These are phyloP conservation scores for Ascodesmis nigricans DNA, from an alignment of 495 filamentous ascomycete genomes.

Conservation along the genomic window DNA sequence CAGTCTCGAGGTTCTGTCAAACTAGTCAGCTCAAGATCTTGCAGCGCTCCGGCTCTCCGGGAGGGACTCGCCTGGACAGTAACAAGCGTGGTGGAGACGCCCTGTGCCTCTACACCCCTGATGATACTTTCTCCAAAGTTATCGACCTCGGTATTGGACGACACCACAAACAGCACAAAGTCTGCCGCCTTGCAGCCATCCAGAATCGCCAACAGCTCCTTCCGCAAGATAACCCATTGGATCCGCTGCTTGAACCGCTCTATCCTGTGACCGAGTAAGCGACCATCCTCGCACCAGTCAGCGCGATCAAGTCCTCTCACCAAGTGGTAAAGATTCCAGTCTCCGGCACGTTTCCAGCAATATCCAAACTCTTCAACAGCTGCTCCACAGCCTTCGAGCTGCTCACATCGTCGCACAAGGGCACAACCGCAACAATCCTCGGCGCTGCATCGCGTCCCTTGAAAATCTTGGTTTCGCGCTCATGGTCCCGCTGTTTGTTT, in stretches of 20 bases:
- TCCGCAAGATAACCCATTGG: slow-evolving; percentile 50
- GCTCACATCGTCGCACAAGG: slow-evolving; percentile 52
- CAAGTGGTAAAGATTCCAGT: slow-evolving; percentile 36
- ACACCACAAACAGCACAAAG: slow-evolving; percentile 67
- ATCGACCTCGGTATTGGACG: slow-evolving; percentile 61
- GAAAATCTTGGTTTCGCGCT: slow-evolving; percentile 56
- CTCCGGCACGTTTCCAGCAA: slow-evolving; percentile 40
- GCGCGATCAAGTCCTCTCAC: slow-evolving; percentile 2
- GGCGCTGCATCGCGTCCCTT: slow-evolving; percentile 65
- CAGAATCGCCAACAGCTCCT: slow-evolving; percentile 49
- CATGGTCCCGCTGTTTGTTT: slow-evolving; percentile 57
- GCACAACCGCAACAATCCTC: slow-evolving; percentile 75
- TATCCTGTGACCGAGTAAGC: slow-evolving; percentile 26
- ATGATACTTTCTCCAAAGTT: slow-evolving; percentile 59
- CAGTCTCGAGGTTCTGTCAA: slow-evolving; percentile 35
- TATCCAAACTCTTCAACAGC: slow-evolving; percentile 59
- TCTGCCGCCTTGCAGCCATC: slow-evolving; percentile 79
- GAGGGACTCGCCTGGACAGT: slow-evolving; percentile 37
- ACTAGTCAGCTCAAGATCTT: neutral
- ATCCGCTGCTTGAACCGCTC: slow-evolving; percentile 86
- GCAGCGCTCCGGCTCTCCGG: too few species aligned
- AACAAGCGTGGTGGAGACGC: slow-evolving; percentile 64
- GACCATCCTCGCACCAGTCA: neutral
- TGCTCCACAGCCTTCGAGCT: slow-evolving; percentile 38
- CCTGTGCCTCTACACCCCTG: slow-evolving; percentile 72